phyloP scores from a whole-genome alignment of 768 basidiomycete genomes.

The Phlebiopsis gigantea region DNA sequence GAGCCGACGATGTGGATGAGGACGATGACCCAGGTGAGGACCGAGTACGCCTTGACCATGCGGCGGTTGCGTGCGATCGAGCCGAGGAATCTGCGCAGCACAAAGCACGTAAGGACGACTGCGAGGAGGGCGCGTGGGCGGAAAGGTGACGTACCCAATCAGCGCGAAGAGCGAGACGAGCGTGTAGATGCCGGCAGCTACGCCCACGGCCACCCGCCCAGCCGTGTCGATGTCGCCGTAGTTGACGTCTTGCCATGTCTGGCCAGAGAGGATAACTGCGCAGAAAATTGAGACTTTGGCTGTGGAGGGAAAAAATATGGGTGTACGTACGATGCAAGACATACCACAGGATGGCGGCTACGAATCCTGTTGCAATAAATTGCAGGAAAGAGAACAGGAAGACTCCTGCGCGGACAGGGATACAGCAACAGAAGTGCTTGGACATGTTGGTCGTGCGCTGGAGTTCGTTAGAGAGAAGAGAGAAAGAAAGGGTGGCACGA shows the following conservation, averaged over 20 bases:
- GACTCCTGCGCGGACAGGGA: slow-evolving; percentile 25
- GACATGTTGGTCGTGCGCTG: slow-evolving; percentile 16
- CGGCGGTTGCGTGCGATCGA: slow-evolving; percentile 22
- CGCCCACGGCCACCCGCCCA: slow-evolving; percentile 15
- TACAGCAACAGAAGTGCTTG: slow-evolving; percentile 26
- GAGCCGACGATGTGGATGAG: slow-evolving; percentile 14
- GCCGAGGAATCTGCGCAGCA: slow-evolving; percentile 21
- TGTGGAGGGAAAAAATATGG: neutral
- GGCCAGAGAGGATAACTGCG: neutral
- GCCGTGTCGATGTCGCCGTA: slow-evolving; percentile 11
- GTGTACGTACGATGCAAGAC: slow-evolving; percentile 1
- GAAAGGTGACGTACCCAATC: slow-evolving; percentile 19
- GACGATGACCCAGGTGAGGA: slow-evolving; percentile 21
- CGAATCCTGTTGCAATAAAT: slow-evolving; percentile 12
- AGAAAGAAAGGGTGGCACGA: slow-evolving; percentile 2
- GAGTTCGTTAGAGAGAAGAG: neutral
- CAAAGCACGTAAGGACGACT: neutral
- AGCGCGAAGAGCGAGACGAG: slow-evolving; percentile 21
- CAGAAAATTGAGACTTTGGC: neutral
- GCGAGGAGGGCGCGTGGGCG: neutral
- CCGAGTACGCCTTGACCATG: slow-evolving; percentile 24
- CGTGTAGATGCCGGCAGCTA: slow-evolving; percentile 18
- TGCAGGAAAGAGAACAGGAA: slow-evolving; percentile 25
- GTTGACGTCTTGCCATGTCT: slow-evolving; percentile 9
- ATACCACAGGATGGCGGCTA: slow-evolving; percentile 15